Evolutionary conservation across 257 asterid genomes (phyloP), one percentile per base, ranked within the genome.

Genomic region (Dorcoceras hygrometricum): DNA sequence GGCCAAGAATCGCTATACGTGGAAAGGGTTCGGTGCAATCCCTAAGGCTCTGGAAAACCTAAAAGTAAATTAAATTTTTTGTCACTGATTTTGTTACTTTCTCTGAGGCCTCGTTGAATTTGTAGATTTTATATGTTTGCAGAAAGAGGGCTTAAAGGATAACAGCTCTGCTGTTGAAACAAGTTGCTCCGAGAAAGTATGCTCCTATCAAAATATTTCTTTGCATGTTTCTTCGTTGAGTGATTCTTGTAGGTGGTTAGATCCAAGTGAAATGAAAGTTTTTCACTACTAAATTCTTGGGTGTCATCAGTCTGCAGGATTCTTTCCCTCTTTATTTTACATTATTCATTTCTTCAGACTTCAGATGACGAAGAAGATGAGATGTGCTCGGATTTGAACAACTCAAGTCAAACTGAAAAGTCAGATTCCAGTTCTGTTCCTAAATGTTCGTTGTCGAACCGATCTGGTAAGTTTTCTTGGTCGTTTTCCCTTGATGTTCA

Each of bases 1-100:
- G 83, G 96, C 91, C 4, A 94, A 94, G 71, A 94, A 90, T 63
- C 81, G 84, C 57, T 94, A 94, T 32, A 82, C 88, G 25, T 94
- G 99, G 99, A 94, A 88, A 71, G 99, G 99, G n/a, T 94, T 86
- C 50, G 83, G 62, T 43, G 97, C 95, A 8, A 85, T 90, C 72
- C 97, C 99, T 0, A 70, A 72, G 58, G 82, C 96, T 48, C 71
- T 94, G 77, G 84, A 86, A 76, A 79, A 77, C 34, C 87, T 94
- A 11, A 94, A 85, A 77, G 99, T 88, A 75, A 77, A 97, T 86
- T 71, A 11, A 34, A 10, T 2, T 51, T 31, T 0, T 48, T 2
- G 18, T 65, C 2, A 1, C n/a, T 24, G 18, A 3, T 43, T 34
- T 16, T 29, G n/a, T 58, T 51, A 34, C 19, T 50, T 68, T 51